phyloP scores from a whole-genome alignment of 805 yeast genomes.

The Maudiozyma serrabonitensis region DNA sequence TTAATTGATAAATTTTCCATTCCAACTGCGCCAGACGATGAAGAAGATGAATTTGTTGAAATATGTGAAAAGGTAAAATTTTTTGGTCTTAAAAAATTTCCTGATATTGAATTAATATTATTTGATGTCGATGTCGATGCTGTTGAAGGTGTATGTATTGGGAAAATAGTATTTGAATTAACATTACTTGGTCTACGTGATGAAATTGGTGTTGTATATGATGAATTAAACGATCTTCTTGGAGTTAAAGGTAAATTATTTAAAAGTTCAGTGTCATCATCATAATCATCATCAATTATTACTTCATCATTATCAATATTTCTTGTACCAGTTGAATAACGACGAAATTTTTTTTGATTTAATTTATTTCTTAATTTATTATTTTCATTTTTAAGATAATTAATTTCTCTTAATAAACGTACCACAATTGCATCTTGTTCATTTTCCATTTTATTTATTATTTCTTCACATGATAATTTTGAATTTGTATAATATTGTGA shows the following conservation, averaged over 20 bases:
- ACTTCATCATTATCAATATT: slow-evolving; percentile 4
- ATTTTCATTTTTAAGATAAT: slow-evolving; percentile 39
- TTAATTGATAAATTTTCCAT: background rate
- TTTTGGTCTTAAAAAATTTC: background rate
- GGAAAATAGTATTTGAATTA: background rate
- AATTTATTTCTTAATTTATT: slow-evolving; percentile 26
- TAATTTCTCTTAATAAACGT: slow-evolving; percentile 44
- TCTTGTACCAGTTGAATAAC: background rate
- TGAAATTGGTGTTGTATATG: background rate
- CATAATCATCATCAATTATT: slow-evolving; percentile 2
- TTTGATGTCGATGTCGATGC: background rate
- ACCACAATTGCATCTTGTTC: slow-evolving; percentile 58
- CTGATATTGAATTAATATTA: background rate
- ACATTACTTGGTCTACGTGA: slow-evolving; percentile 4
- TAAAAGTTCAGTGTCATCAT: background rate
- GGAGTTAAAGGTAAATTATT: background rate
- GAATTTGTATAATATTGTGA: slow-evolving; percentile 3
- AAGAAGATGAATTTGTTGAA: background rate
- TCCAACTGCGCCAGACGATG: no score
- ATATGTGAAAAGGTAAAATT: background rate
- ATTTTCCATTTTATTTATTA: slow-evolving; percentile 51
- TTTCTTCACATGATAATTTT: slow-evolving; percentile 33
- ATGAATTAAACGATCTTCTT: slow-evolving; percentile 1
- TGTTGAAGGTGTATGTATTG: background rate
- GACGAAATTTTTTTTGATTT: background rate